Evolutionary conservation across 2,329 filamentous ascomycete species (phyloP), one percentile per base, ranked within the genome.

Genomic region (Peltaster fructicola): DNA sequence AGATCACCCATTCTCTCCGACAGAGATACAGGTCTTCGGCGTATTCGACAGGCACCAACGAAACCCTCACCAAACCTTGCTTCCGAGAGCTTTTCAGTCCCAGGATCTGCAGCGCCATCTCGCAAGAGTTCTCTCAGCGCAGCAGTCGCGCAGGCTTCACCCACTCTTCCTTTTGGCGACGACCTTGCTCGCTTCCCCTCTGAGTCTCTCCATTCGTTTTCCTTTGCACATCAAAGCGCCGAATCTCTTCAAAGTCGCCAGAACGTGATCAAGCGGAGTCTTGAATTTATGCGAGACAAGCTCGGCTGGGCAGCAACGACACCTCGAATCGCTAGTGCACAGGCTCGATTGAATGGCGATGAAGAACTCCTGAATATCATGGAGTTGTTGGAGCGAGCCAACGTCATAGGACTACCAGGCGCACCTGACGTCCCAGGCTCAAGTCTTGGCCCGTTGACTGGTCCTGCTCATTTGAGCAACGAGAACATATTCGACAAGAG

Each of bases 141-240:
- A 14, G 57, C 65, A 6, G 59, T 70, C n/a, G 72, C 63, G 5
- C 72, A 74, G 13, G 59, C 63, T 11, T 82, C 81, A 12, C 80
- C 81, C 13, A 68, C 56, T 5, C 43, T 77, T 20, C 57, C 68
- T 33, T 81, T 82, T 45, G 67, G 71, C 43, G 88, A 95, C 57
- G 88, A 98, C 46, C 66, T 98, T 22, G 74, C 73, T 22, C 74
- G 84, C 24, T 98, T 98, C 47, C 85, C 88, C 2, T 81, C 80
- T 39, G 88, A 98, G 48, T 98, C 88, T 5, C 59, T 98, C 22
- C 88, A 98, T 52, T 98, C 88, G 2, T 98, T 98, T 56, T 95
- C 85, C 8, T 98, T 98, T 51, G 81, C 88, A 19, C 80, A 91
- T 39, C 84, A 92, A 52, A 85, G 84, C 3, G 84, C 92, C 44